Percentiles rank a stretch among this genome's conserved stretches.
These are phyloP conservation scores for Hypseocharis bilobata DNA, from an alignment of 441 rosid species.

Conservation along the genomic window DNA sequence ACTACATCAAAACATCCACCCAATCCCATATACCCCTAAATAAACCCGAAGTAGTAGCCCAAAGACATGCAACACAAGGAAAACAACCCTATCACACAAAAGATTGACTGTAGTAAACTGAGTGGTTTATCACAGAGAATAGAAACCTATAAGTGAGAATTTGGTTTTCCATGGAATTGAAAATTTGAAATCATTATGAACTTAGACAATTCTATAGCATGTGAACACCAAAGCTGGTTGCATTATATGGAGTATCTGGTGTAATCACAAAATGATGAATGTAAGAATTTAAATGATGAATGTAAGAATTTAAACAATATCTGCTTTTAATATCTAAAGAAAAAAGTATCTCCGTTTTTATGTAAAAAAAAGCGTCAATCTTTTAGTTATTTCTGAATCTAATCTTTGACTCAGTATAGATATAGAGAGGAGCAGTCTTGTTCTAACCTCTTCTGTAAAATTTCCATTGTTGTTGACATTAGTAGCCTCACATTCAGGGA, in stretches of 20 bases:
- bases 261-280: background rate
- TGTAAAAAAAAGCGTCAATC: too few species aligned
- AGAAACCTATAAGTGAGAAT: background rate
- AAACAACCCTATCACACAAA: too few species aligned
- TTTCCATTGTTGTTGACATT: slow-evolving; percentile 6
- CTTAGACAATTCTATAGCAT: background rate
- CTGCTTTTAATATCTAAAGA: background rate
- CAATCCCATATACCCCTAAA: too few species aligned
- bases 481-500: slow-evolving; percentile 15
- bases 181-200: background rate
- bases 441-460: slow-evolving; percentile 21
- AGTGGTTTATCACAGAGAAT: background rate
- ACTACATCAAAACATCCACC: too few species aligned
- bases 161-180: background rate
- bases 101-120: too few species aligned
- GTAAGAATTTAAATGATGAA: background rate
- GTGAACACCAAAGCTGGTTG: background rate
- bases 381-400: background rate
- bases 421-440: background rate
- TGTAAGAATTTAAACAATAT: too few species aligned
- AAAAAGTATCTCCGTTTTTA: background rate
- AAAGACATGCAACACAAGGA: too few species aligned
- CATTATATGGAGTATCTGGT: background rate
- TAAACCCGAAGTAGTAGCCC: too few species aligned
- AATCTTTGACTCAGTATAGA: background rate